These are phyloP conservation scores for Picochlorum sp. DNA, from an alignment of 139 green algal species.

Conservation along the genomic window DNA sequence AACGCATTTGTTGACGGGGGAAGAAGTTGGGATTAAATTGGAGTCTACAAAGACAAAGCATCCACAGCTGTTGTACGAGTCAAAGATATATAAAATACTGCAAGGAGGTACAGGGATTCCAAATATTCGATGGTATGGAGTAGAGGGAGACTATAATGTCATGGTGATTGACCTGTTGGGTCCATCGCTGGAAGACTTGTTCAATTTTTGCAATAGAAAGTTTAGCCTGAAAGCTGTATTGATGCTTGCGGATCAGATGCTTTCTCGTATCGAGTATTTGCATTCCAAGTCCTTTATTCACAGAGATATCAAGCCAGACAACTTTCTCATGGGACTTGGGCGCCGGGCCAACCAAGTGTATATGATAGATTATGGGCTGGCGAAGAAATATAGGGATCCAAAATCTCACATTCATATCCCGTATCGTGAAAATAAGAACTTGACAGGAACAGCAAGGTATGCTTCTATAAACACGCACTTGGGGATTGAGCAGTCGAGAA, in stretches of 20 bases:
- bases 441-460: conserved; percentile 98
- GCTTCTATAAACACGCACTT: conserved; percentile 99
- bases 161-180: conserved; percentile 99
- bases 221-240: conserved; percentile 97
- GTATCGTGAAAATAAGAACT: conserved; percentile 98
- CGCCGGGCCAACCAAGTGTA: conserved; percentile 98
- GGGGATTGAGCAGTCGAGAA: conserved; percentile 94
- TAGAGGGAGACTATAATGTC: conserved; percentile 99
- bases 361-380: conserved; percentile 99
- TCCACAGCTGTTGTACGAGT: conserved; percentile 91
- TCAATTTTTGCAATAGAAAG: conserved; percentile 99
- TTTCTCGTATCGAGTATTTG: conserved; percentile 94
- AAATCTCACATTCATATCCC: conserved; percentile 99
- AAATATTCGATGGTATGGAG: conserved; percentile 96
- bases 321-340: conserved; percentile 97
- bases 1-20: conserved; percentile 91
- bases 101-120: conserved; percentile 93
- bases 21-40: conserved; percentile 99
- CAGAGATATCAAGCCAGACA: conserved; percentile 98
- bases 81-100: conserved; percentile 93
- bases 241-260: conserved; percentile 98
- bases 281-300: conserved; percentile 98
- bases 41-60: conserved; percentile 82
- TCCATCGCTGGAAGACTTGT: conserved; percentile 94
- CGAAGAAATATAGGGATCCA: conserved; percentile 99